Evolutionary conservation across 345 rosid species (phyloP).

Genomic region (Eucalyptus microcorys): DNA sequence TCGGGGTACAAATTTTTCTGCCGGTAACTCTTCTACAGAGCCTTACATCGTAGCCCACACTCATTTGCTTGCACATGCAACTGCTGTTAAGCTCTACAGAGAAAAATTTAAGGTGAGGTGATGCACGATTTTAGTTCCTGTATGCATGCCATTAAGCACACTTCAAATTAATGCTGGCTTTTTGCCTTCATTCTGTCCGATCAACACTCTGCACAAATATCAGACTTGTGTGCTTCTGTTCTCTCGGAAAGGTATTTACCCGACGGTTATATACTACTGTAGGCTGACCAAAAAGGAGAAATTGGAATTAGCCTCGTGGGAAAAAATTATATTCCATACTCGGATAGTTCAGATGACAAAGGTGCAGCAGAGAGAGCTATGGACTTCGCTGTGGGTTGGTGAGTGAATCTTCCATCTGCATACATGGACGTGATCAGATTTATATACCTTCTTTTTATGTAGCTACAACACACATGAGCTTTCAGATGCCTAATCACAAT

Average conservation of each 20-base stretch:
- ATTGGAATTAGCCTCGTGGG: conserved; percentile 26
- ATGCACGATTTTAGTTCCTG: too few relatives aligned
- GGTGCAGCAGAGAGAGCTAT: conserved; percentile 14
- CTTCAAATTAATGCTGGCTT: not conserved
- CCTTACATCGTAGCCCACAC: conserved; percentile 23
- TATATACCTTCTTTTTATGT: not conserved
- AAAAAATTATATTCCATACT: conserved; percentile 13
- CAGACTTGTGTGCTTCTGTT: not conserved
- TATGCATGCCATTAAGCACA: not conserved
- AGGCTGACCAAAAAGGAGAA: conserved; percentile 20
- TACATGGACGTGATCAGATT: not conserved
- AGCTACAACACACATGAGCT: not conserved
- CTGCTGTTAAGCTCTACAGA: conserved; percentile 26
- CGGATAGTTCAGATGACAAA: conserved; percentile 10
- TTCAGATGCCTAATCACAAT: not conserved
- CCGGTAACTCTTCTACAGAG: conserved; percentile 26
- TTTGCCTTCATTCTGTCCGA: not conserved
- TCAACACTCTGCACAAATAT: not conserved
- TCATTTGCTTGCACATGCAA: conserved; percentile 30
- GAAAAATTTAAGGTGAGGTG: conserved; percentile 8
- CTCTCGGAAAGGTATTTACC: not conserved
- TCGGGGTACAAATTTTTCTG: conserved; percentile 5
- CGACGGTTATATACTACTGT: not conserved
- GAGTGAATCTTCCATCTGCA: not conserved
- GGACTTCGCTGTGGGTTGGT: conserved; percentile 38